phyloP scores from a whole-genome alignment of 257 asterid species.

The Solanum sitiens region DNA sequence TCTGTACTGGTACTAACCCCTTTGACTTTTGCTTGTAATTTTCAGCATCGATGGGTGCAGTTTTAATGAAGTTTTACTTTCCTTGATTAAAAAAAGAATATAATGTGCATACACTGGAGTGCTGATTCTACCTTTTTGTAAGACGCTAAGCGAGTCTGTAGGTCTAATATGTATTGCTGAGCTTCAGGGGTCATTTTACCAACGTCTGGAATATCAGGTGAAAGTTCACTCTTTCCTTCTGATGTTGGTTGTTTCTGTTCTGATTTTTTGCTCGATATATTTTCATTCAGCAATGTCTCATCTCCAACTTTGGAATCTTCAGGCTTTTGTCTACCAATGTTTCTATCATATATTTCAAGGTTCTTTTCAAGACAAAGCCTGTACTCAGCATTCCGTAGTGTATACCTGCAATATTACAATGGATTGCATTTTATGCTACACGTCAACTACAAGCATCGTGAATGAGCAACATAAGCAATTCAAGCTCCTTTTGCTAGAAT shows the following conservation, averaged over 20 bases:
- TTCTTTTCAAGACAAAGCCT: slow-evolving; percentile 85
- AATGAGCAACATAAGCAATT: background rate
- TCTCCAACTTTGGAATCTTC: slow-evolving; percentile 28
- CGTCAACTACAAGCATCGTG: background rate
- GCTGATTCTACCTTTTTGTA: slow-evolving; percentile 48
- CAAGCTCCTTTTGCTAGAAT: background rate
- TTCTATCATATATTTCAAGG: slow-evolving; percentile 52
- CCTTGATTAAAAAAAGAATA: background rate
- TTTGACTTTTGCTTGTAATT: background rate
- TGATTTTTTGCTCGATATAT: slow-evolving; percentile 7
- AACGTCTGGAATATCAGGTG: slow-evolving; percentile 38
- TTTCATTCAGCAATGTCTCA: slow-evolving; percentile 14
- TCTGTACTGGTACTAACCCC: background rate
- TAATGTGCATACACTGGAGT: background rate
- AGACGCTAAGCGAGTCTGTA: slow-evolving; percentile 57
- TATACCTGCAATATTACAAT: slow-evolving; percentile 44
- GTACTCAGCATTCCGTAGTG: slow-evolving; percentile 88
- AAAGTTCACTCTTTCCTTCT: slow-evolving; percentile 29
- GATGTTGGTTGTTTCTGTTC: slow-evolving; percentile 25
- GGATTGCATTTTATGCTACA: background rate
- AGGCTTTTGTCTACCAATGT: slow-evolving; percentile 23
- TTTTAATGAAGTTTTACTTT: background rate
- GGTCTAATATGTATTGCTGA: slow-evolving; percentile 44
- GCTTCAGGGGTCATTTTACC: slow-evolving; percentile 83
- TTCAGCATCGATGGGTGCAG: background rate